Conservation (phyloP, 768 basidiomycete species). For the Russula abietina region DNA sequence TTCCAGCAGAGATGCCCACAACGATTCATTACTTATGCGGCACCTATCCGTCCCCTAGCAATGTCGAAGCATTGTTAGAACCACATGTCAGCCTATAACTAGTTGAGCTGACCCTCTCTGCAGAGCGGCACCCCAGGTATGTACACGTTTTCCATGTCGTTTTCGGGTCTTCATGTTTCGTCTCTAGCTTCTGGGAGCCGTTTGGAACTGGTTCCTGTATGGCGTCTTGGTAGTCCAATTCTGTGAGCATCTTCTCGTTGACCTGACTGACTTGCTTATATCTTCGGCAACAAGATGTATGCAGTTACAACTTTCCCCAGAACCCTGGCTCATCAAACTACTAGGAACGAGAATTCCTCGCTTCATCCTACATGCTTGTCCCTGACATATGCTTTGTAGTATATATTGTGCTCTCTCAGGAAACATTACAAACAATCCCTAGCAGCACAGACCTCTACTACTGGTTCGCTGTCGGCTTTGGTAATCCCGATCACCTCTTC, state of each 20-base stretch:
- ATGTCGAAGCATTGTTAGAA: neutral
- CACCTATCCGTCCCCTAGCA: too few species aligned
- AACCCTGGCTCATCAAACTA: constrained; percentile 6
- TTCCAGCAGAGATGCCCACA: neutral
- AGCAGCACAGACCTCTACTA: constrained; percentile 29
- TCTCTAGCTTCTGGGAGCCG: constrained; percentile 1
- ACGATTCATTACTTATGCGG: neutral
- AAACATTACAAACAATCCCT: constrained; percentile 28
- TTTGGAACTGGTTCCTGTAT: constrained; percentile 29
- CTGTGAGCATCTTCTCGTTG: constrained; percentile 25
- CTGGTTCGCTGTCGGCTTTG: constrained; percentile 31
- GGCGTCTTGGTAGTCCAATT: constrained; percentile 32
- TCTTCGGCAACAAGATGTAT: neutral
- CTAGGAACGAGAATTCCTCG: constrained; percentile 1
- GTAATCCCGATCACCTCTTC: constrained; percentile 15
- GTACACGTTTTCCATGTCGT: neutral
- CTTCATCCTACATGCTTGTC: neutral
- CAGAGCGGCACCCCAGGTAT: constrained; percentile 10
- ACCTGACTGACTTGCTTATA: neutral
- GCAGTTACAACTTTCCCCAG: constrained; percentile 15
- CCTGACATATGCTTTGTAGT: constrained; percentile 21
- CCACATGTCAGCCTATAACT: neutral
- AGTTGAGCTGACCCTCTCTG: neutral
- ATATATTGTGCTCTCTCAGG: constrained; percentile 26
- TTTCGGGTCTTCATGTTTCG: neutral